Percentiles rank a stretch among this genome's conserved stretches.
Conservation (phyloP, 2,329 filamentous ascomycete genomes). For the Lomentospora prolificans region DNA sequence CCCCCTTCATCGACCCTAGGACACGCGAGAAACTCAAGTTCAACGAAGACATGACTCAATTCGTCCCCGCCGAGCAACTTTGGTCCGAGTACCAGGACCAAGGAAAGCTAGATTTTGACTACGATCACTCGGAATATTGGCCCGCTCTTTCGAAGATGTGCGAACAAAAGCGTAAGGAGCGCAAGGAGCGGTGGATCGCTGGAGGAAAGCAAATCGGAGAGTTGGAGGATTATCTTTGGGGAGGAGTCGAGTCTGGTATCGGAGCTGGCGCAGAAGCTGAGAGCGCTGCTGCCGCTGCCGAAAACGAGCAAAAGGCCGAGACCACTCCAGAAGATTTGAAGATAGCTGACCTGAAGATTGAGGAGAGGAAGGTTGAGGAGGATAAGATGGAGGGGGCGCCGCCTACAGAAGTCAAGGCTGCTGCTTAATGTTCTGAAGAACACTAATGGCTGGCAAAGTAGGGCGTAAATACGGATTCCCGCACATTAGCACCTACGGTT, state of each 20-base stretch:
- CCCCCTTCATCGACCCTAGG: constrained; percentile 89
- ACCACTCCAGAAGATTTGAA: constrained; percentile 20
- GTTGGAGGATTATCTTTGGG: constrained; percentile 77
- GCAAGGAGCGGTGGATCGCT: constrained; percentile 62
- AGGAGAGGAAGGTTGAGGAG: constrained; percentile 9
- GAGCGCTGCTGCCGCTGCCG: neutral
- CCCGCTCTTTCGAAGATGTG: constrained; percentile 68
- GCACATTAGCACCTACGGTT: neutral
- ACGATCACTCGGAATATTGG: constrained; percentile 86
- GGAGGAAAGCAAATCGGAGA: constrained; percentile 78
- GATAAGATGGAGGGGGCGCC: constrained; percentile 5
- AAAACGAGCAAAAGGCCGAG: neutral
- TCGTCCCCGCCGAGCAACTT: constrained; percentile 74
- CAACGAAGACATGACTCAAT: constrained; percentile 80
- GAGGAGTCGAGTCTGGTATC: constrained; percentile 23
- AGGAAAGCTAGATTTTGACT: constrained; percentile 79
- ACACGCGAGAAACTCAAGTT: constrained; percentile 95
- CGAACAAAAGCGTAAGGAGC: constrained; percentile 51
- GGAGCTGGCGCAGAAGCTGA: neutral
- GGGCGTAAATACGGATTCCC: neutral
- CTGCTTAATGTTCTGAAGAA: neutral
- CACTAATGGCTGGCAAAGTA: no score
- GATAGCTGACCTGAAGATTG: constrained; percentile 22
- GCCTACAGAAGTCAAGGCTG: constrained; percentile 11
- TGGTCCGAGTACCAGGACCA: constrained; percentile 59